A percentile compares a stretch with the other conserved stretches of the same genome.
Evolutionary conservation across 768 basidiomycete genomes (phyloP).

Genomic region (Podaxis pistillaris): DNA sequence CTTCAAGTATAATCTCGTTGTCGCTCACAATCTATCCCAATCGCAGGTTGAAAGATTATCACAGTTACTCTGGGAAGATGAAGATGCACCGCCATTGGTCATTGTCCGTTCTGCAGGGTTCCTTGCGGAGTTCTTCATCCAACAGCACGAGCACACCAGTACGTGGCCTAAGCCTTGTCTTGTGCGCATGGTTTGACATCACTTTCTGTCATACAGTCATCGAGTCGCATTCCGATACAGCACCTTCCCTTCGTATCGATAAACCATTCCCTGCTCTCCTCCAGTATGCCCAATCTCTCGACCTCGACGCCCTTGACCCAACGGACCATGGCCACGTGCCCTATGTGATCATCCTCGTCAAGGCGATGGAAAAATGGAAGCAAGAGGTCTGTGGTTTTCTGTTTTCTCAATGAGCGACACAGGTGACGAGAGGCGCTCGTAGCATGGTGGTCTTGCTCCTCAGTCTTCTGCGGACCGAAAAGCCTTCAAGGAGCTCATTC

Average conservation of each 20-base stretch:
- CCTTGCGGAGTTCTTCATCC: constrained; percentile 83
- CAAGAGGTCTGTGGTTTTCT: constrained; percentile 45
- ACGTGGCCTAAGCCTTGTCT: constrained; percentile 25
- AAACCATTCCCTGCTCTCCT: constrained; percentile 83
- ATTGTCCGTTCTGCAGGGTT: constrained; percentile 87
- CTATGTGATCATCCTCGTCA: constrained; percentile 85
- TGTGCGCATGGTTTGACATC: constrained; percentile 1
- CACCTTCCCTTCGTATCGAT: constrained; percentile 80
- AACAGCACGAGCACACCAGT: constrained; percentile 88
- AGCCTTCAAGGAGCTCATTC: constrained; percentile 70
- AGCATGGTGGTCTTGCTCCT: constrained; percentile 72
- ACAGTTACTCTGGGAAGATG: constrained; percentile 63
- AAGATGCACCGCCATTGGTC: constrained; percentile 64
- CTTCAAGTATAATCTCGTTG: constrained; percentile 69
- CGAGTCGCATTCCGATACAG: constrained; percentile 80
- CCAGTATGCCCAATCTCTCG: constrained; percentile 66
- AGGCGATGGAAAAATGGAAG: constrained; percentile 83
- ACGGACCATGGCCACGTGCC: constrained; percentile 91
- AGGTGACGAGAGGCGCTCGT: neutral
- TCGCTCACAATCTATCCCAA: constrained; percentile 78
- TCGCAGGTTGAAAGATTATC: constrained; percentile 57
- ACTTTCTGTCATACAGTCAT: constrained; percentile 53
- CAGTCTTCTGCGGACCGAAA: constrained; percentile 62
- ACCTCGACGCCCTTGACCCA: constrained; percentile 78
- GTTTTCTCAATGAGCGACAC: neutral